Evolutionary conservation across 768 basidiomycete species (phyloP).

Genomic region (Ramaria sp.): DNA sequence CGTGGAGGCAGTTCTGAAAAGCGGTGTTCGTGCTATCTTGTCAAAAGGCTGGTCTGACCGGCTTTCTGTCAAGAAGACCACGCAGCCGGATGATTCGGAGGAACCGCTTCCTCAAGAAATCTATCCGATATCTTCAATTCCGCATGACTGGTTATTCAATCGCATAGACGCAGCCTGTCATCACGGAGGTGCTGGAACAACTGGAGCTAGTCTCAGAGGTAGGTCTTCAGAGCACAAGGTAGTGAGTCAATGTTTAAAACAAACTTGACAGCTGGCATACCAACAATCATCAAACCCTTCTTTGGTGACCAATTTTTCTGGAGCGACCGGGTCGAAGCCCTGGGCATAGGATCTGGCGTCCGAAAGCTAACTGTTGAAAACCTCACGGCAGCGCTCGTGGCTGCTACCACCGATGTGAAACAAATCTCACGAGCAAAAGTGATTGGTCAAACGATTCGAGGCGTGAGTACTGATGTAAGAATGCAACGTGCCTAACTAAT

Average conservation of each 20-base stretch:
- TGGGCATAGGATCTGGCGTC: conserved; percentile 83
- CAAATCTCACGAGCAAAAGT: conserved; percentile 79
- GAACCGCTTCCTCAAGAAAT: conserved; percentile 70
- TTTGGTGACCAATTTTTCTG: conserved; percentile 98
- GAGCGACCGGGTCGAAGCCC: conserved; percentile 95
- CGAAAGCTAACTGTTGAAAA: conserved; percentile 76
- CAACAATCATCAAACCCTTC: conserved; percentile 94
- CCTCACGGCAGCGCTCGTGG: conserved; percentile 65
- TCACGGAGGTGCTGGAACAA: conserved; percentile 95
- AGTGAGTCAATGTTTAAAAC: background rate
- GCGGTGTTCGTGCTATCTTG: conserved; percentile 84
- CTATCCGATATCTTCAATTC: conserved; percentile 75
- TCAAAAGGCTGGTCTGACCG: conserved; percentile 99
- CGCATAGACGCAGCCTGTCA: conserved; percentile 95
- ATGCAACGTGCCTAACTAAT: background rate
- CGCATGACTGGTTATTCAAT: conserved; percentile 94
- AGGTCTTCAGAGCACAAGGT: conserved; percentile 14
- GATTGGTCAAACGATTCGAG: conserved; percentile 80
- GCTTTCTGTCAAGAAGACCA: conserved; percentile 49
- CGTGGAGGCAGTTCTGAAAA: conserved; percentile 75
- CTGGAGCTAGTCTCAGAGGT: conserved; percentile 91
- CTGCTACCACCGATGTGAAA: conserved; percentile 80
- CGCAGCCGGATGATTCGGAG: conserved; percentile 50
- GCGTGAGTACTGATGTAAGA: conserved; percentile 33
- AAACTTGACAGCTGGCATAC: conserved; percentile 60